Evolutionary conservation across 495 filamentous ascomycete species (phyloP).

Genomic region (Penicillium canescens): DNA sequence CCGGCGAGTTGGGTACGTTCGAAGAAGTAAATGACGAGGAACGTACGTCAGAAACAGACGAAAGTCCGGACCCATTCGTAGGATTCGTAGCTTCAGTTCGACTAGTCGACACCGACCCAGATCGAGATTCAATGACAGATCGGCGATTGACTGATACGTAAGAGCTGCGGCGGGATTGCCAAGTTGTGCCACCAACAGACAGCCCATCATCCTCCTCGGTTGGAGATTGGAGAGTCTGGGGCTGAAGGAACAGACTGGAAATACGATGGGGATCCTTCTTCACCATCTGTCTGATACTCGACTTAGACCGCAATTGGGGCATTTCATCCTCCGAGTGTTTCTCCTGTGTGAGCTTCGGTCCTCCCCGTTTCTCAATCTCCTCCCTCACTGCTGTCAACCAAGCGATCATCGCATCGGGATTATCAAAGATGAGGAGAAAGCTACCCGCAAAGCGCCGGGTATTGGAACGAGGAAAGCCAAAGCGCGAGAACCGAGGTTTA

Average conservation of each 20-base stretch:
- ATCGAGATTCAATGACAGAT: slow-evolving; percentile 33
- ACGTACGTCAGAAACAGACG: slow-evolving; percentile 23
- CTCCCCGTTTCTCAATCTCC: slow-evolving; percentile 69
- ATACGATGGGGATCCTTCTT: slow-evolving; percentile 59
- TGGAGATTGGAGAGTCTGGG: slow-evolving; percentile 31
- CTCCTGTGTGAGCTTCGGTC: slow-evolving; percentile 64
- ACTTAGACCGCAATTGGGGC: slow-evolving; percentile 42
- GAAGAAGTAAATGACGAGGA: slow-evolving; percentile 18
- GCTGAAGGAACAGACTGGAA: slow-evolving; percentile 61
- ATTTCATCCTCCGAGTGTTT: slow-evolving; percentile 32
- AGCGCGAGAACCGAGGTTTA: slow-evolving; percentile 67
- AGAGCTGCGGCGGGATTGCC: slow-evolving; percentile 31
- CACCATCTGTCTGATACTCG: slow-evolving; percentile 37
- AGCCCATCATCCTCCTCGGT: slow-evolving; percentile 30
- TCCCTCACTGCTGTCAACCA: slow-evolving; percentile 69
- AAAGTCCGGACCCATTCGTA: slow-evolving; percentile 6
- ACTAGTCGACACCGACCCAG: slow-evolving; percentile 32
- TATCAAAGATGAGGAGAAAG: slow-evolving; percentile 79
- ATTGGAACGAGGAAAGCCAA: slow-evolving; percentile 63
- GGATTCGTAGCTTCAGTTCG: slow-evolving; percentile 28
- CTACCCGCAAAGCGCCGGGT: slow-evolving; percentile 63
- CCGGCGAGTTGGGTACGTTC: slow-evolving; percentile 18
- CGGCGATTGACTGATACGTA: slow-evolving; percentile 33
- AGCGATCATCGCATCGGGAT: slow-evolving; percentile 78
- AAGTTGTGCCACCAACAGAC: slow-evolving; percentile 23